Base-by-base conservation (phyloP, 176 grass and related monocot genomes). In the Zoysia pacifica region DNA sequence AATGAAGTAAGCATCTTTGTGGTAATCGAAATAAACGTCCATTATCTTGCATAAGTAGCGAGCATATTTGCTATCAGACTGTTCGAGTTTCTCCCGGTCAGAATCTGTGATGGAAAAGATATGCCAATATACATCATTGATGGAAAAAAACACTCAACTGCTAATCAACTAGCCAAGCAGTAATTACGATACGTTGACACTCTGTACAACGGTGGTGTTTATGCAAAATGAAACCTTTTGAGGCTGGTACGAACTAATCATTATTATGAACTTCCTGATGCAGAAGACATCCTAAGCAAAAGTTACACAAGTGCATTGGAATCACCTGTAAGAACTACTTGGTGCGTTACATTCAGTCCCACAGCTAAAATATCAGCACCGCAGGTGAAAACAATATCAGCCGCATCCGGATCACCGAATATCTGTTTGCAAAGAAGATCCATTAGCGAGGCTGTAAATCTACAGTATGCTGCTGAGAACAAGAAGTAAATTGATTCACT, bases 321-420 rank as follows among this genome's bases (percentile, higher is more conserved):
- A 58, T 78, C 89, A 93, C 96, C 90, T 15, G 90, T 86, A 72
- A 98, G 84, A 79, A 98, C 44, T 58, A 98, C 92, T 93, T 98
- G 92, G 46, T 98, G 96, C 0, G 96, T 98, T 40, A 94, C 80
- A 81, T 98, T 98, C 87, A 98, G 71, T 79, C 96, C 92, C 44
- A 94, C 76, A 4, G 90, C 86, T 75, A 94, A 93, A 84, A 94
- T 87, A 93, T 98, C 92, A 87, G 92, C 96, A 67, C 92, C 88
- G 15, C 87, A 85, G 71, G 88, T 94, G 85, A 98, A 98, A 73
- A 98, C 90, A 61, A 87, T 88, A 86, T 94, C 95, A 50, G 95
- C 95, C 3, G 92, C 92, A 0, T 94, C 95, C 41, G 92, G 96
- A 63, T 98, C 96, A 12, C 96, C 96, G 78, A 90, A 92, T 70